Base-by-base conservation (phyloP, 202 grass and related monocot genomes). In the Elaeis oleifera region DNA sequence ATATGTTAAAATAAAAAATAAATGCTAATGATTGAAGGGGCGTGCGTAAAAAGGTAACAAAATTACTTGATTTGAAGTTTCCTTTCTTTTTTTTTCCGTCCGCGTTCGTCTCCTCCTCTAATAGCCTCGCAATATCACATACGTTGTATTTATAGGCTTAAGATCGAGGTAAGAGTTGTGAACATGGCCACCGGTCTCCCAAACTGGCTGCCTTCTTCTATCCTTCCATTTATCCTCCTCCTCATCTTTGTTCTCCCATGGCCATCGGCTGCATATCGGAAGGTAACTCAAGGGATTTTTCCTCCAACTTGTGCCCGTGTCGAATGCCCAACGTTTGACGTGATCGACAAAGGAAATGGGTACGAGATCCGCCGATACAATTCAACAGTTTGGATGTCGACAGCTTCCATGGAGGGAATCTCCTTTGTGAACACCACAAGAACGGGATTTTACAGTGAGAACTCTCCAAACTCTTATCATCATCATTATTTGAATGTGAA, bases 351-450 rank as follows among this genome's bases (percentile, higher is more conserved):
- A 65, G 84, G 87, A 54, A 90, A 90, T 67, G 91, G 84, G 36
- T 96, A 85, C 64, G 91, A 91, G 81, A 90, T 96, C 79, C 87
- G 91, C 17, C 74, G 79, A 19, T 91, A 96, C 81, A 77, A 54
- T 53, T 81, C 83, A 58, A 67, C 84, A 4, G 48, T 74, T 78
- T 91, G 91, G 91, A 63, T 67, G 6, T 89, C 91, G 75, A 85
- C 91, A 0, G 50, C 76, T 5, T 49, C 91, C 65, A 88, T 90
- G 64, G 79, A 90, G 19, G 91, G 88, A 74, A 79, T 96, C 74
- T 96, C 91, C 79, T 74, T 96, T 64, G 87, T 88, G 75, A 77
- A 69, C 75, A 87, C 81, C 76, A 91, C 92, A 49, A 76, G 92
- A 59, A 32, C 67, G 51, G 92, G 87, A 16, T 91, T 97, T 68